Conservation (phyloP, 176 grass and related monocot species). For the Dactylis glomerata region DNA sequence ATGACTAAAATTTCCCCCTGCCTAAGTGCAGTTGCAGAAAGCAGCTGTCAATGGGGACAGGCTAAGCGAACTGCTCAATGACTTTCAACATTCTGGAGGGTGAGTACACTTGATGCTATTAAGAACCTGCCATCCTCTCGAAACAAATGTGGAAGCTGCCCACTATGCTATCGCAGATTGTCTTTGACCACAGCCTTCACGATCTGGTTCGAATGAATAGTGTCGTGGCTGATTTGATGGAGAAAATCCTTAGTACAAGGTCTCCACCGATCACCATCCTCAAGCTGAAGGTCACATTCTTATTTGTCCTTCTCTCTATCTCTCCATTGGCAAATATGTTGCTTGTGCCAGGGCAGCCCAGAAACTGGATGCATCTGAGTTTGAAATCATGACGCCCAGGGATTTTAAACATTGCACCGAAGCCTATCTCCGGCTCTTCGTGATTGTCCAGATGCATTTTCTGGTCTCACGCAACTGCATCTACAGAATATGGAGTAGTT, state of each 20-base stretch:
- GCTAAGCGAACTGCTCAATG: not conserved
- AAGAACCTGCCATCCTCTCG: not conserved
- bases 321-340: not conserved
- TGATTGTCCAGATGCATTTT: no score
- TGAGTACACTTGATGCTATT: not conserved
- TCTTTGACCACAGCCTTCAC: not conserved
- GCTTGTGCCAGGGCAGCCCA: not conserved
- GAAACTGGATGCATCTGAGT: not conserved
- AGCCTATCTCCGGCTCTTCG: no score
- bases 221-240: not conserved
- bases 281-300: not conserved
- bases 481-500: no score
- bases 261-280: not conserved
- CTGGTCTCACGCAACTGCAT: no score
- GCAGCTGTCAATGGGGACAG: not conserved
- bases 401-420: no score
- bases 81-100: no score
- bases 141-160: not conserved
- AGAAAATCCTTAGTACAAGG: not conserved
- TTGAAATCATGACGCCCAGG: no score
- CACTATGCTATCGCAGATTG: not conserved
- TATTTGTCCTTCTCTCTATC: no score
- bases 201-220: not conserved
- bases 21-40: no score
- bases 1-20: no score